These are phyloP conservation scores for Populus nigra DNA, from an alignment of 345 rosid genomes.

Conservation along the genomic window DNA sequence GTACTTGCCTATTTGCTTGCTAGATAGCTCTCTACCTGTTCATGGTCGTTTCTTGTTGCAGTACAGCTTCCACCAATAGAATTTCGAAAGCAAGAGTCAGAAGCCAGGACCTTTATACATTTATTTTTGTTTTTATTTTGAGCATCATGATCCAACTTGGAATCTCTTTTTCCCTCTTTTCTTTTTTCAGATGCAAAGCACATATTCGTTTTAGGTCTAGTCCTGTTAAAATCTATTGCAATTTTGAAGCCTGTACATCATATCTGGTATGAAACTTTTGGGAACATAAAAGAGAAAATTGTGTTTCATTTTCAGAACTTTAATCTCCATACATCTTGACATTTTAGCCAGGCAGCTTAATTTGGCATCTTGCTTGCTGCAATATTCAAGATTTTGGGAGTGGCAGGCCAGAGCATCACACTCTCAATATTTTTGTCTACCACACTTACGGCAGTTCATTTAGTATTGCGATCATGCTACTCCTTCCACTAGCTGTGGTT, in stretches of 20 bases:
- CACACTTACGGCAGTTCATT: neutral
- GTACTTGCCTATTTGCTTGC: constrained; percentile 5
- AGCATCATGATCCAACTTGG: neutral
- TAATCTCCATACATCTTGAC: neutral
- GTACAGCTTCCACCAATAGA: constrained; percentile 21
- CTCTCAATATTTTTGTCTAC: neutral
- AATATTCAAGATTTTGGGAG: neutral
- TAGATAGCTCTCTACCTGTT: constrained; percentile 2
- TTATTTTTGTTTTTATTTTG: neutral
- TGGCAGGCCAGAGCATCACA: neutral
- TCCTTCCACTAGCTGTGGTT: neutral
- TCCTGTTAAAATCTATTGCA: neutral
- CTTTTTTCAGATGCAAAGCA: neutral
- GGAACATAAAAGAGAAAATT: neutral
- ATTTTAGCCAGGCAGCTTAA: neutral
- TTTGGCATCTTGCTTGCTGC: neutral
- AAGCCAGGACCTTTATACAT: neutral
- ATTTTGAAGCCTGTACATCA: neutral
- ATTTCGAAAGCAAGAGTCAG: constrained; percentile 2
- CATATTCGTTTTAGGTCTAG: neutral
- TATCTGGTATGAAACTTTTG: neutral
- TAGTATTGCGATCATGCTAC: neutral
- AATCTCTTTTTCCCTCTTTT: neutral
- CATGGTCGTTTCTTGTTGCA: neutral
- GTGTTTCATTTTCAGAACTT: neutral